Evolutionary conservation across 306 rosid species (phyloP), one percentile per base, ranked within the genome.

Genomic region (Trifolium dubium): DNA sequence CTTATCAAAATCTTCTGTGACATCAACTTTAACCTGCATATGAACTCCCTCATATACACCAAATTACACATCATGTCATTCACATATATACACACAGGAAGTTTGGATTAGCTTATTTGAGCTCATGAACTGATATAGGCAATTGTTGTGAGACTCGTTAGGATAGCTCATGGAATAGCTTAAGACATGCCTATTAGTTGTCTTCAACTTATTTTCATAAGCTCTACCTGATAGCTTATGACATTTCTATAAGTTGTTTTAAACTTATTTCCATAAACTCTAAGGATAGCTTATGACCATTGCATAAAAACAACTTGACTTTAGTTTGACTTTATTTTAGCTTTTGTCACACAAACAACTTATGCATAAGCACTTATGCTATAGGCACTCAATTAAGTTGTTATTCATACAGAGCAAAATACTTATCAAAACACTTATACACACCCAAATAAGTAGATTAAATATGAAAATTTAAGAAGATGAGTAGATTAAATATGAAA

Each of bases 11-110:
- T 90, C 96, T 66, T 89, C 91, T 1, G 97, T 91, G n/a, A 93
- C 97, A 82, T 93, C 96, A n/a, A 89, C 97, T 87, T 74, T 93
- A 70, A 93, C 95, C 98, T 91, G 69, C 79, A 85, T 34, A 76
- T 32, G 39, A 50, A 73, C 62, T 53, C 63, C n/a, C n/a, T n/a
- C 56, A 71, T 19, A 37, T 5, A 61, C 28, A 32, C 51, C 34
- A 31, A 58, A 19, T 53, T 23, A 37, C 43, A 15, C 46, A 55
- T 34, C 35, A 64, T 67, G 31, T 60, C 17, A 59, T 55, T 51
- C 10, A 69, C 17, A n/a, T n/a, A n/a, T n/a, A 70, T 37, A 13
- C 10, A 58, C 66, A 51, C 31, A 8, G 15, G 9, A 10, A 9
- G 49, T 10, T 44, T 44, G 1, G 1, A 43, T 43, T 44, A 3